Base-by-base conservation (phyloP, 345 rosid species). In the Salix purpurea region DNA sequence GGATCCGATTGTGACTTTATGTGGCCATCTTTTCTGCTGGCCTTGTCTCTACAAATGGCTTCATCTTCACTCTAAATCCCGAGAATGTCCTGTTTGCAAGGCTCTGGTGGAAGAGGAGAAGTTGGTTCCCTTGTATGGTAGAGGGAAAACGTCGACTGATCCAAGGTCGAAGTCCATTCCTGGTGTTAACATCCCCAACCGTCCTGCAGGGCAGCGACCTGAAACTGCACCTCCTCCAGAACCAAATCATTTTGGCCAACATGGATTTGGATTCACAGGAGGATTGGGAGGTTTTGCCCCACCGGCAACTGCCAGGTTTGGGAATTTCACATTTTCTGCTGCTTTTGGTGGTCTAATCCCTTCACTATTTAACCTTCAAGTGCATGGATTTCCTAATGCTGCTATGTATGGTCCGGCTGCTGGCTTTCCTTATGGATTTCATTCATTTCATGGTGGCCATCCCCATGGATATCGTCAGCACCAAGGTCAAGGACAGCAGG, bases 1-100 rank as follows among this genome's bases (percentile, higher is more conserved):
- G 86, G 97, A 96, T 75, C 99, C 99, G 0, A 94, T 96, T 79
- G 98, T 96, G 18, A 96, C 99, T 67, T 83, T 96, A 70, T 96
- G 99, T 65, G 99, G 99, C 48, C 99, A 96, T 84, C 92, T 96
- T 71, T 96, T 91, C 83, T 96, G 98, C 76, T 96, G 99, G 99
- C 99, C 99, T 65, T 96, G 99, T 78, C 92, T 96, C 56, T 96
- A 96, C 84, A 94, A 90, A 83, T 96, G 99, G 99, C 94, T 94
- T n/a, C 93, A 90, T 36, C 74, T 86, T 69, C 99, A 96, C 75
- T 94, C 98, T 1, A 87, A 85, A 15, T 90, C 91, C 2, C 80
- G 74, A 26, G 98, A 94, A 74, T 96, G 99, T 42, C 99, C 98
- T 0, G 99, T 96, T 77, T 96, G 99, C 84, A 94, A 96, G 86